Percentiles rank a stretch among this genome's conserved stretches.
phyloP scores from a whole-genome alignment of 2,329 filamentous ascomycete species.

The Tothia fuscella region DNA sequence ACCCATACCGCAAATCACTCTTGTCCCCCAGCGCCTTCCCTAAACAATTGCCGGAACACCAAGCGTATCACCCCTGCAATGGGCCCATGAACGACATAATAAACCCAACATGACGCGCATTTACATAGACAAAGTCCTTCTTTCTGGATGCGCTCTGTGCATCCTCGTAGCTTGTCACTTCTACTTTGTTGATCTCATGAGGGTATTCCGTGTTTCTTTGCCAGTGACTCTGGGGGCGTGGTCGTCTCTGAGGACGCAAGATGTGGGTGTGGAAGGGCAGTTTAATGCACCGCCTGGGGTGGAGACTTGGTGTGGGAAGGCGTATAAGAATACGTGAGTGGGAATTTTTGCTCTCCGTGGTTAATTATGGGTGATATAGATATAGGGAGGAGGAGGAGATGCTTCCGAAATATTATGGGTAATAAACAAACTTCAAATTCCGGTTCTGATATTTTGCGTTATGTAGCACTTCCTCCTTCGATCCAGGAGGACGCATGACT shows the following conservation, averaged over 20 bases:
- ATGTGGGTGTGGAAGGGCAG: background rate
- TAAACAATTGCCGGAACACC: no score
- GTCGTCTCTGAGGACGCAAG: background rate
- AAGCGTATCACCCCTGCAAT: no score
- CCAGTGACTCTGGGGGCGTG: background rate
- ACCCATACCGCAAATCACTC: no score
- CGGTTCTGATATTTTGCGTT: background rate
- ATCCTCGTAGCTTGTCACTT: background rate
- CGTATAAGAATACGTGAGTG: slow-evolving; percentile 30
- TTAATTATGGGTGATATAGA: no score
- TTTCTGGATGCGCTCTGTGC: background rate
- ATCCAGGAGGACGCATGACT: slow-evolving; percentile 37
- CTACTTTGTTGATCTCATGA: background rate
- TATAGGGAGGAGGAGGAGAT: no score
- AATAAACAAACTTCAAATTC: no score
- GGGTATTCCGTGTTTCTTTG: background rate
- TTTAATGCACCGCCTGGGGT: slow-evolving; percentile 24
- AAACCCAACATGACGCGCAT: background rate
- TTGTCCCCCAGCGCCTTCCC: no score
- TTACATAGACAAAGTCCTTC: background rate
- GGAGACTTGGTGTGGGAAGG: slow-evolving; percentile 39
- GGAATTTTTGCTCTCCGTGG: slow-evolving; percentile 1
- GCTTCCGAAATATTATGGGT: no score
- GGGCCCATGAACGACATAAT: no score
- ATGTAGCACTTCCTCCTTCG: slow-evolving; percentile 31